Percentiles rank a stretch among this genome's conserved stretches.
Evolutionary conservation across 495 filamentous ascomycete species (phyloP).

Genomic region (Staphylotrichum tortipilum): DNA sequence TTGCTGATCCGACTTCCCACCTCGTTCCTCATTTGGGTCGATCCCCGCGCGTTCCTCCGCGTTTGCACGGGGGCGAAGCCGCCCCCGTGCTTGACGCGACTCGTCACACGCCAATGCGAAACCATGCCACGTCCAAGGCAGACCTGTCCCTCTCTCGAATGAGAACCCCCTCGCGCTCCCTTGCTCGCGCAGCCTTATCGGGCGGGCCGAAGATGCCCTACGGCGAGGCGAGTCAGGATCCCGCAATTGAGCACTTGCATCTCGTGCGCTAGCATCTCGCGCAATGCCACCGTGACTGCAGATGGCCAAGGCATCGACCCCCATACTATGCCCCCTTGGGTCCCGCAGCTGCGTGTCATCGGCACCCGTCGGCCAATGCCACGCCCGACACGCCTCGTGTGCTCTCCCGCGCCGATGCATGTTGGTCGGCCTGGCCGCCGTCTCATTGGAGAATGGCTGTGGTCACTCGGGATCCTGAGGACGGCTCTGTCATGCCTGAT

Average conservation of each 20-base stretch:
- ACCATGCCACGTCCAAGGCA: neutral
- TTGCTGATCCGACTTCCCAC: too few species aligned
- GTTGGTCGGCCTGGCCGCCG: constrained; percentile 2
- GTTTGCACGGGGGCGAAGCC: too few species aligned
- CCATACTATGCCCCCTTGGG: constrained; percentile 11
- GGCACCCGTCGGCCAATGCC: constrained; percentile 14
- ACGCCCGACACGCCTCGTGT: neutral
- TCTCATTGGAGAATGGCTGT: constrained; percentile 24
- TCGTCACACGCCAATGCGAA: neutral
- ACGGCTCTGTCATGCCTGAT: constrained; percentile 9
- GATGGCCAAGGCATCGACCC: constrained; percentile 5
- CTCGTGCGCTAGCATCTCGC: constrained; percentile 1
- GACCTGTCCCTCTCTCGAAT: neutral
- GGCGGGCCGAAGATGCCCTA: neutral
- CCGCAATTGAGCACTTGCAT: constrained; percentile 23
- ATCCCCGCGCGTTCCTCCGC: neutral
- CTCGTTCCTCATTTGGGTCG: neutral
- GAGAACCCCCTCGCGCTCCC: neutral
- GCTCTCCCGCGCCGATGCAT: constrained; percentile 10
- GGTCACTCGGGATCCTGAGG: constrained; percentile 7
- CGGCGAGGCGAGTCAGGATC: neutral
- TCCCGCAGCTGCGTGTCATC: constrained; percentile 20
- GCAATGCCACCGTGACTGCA: constrained; percentile 8
- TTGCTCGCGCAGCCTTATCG: constrained; percentile 17
- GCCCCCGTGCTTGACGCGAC: neutral